phyloP scores from a whole-genome alignment of 1,139 yeast genomes.

The Tardiomyces blankii region DNA sequence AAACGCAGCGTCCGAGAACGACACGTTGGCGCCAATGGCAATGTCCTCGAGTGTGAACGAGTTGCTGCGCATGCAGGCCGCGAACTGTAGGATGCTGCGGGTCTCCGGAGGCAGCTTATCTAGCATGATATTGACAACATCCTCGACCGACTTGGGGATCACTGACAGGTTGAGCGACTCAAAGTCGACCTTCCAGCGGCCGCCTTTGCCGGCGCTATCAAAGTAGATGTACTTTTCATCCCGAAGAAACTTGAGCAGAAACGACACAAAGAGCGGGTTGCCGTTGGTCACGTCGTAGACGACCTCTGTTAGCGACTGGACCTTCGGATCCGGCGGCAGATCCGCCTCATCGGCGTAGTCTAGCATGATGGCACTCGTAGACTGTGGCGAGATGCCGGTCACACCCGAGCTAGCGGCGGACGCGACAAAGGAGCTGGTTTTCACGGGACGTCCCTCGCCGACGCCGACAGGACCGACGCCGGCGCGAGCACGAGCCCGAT shows the following conservation, averaged over 20 bases:
- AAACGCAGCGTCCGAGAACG: constrained; percentile 22
- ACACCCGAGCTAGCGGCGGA: background rate
- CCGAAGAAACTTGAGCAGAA: constrained; percentile 15
- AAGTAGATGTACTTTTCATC: constrained; percentile 15
- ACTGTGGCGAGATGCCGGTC: background rate
- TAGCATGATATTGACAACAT: constrained; percentile 17
- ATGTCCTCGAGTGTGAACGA: constrained; percentile 37
- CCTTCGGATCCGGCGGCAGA: constrained; percentile 14
- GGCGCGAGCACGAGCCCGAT: background rate
- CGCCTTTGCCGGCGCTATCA: constrained; percentile 14
- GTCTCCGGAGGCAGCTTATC: constrained; percentile 16
- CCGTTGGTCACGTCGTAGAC: constrained; percentile 20
- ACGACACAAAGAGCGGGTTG: constrained; percentile 19
- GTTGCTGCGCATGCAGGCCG: constrained; percentile 36
- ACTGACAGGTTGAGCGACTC: constrained; percentile 13
- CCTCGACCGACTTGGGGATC: constrained; percentile 16
- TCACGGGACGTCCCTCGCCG: background rate
- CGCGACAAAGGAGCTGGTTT: background rate
- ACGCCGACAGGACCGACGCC: background rate
- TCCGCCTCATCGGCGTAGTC: background rate
- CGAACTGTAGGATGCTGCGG: constrained; percentile 29
- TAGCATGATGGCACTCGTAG: background rate
- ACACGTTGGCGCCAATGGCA: constrained; percentile 29
- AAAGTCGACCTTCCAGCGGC: constrained; percentile 20
- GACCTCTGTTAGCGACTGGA: constrained; percentile 17